Evolutionary conservation across 139 green algal genomes (phyloP).

Genomic region (Chlorella sorokiniana): DNA sequence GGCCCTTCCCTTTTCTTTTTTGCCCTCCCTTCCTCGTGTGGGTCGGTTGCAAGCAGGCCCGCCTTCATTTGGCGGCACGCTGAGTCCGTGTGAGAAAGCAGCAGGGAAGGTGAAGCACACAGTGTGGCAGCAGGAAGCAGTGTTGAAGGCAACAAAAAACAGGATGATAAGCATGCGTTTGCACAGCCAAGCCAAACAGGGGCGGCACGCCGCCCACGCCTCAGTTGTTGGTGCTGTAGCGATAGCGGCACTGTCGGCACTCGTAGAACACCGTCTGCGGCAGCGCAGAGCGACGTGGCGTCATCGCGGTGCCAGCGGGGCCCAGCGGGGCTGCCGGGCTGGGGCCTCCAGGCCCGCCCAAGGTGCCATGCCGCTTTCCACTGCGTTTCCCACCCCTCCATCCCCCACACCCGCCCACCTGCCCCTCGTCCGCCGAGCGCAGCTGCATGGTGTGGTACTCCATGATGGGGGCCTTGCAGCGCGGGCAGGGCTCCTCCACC

Average conservation of each 20-base stretch:
- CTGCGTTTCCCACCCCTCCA: background rate
- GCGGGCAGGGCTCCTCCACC: slow-evolving; percentile 81
- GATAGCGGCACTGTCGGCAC: slow-evolving; percentile 74
- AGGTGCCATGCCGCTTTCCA: background rate
- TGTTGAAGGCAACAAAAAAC: background rate
- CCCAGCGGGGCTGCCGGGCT: background rate
- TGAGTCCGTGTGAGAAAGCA: too few species aligned
- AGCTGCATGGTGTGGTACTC: slow-evolving; percentile 96
- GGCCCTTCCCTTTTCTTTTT: background rate
- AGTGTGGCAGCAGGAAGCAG: too few species aligned
- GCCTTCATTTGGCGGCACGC: too few species aligned
- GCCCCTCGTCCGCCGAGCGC: slow-evolving; percentile 89
- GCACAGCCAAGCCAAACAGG: too few species aligned
- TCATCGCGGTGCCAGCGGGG: too few species aligned
- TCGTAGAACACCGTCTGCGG: slow-evolving; percentile 92
- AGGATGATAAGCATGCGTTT: background rate
- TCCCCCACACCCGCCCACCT: slow-evolving; percentile 12
- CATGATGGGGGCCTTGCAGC: slow-evolving; percentile 75
- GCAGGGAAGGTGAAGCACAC: too few species aligned
- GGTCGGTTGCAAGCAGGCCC: background rate
- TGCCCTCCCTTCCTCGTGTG: background rate
- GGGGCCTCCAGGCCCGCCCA: background rate
- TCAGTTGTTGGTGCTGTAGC: slow-evolving; percentile 62
- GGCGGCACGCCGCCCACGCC: background rate
- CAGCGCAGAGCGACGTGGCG: background rate